Evolutionary conservation across 305 asterid species (phyloP).

Genomic region (Fraxinus albicans): DNA sequence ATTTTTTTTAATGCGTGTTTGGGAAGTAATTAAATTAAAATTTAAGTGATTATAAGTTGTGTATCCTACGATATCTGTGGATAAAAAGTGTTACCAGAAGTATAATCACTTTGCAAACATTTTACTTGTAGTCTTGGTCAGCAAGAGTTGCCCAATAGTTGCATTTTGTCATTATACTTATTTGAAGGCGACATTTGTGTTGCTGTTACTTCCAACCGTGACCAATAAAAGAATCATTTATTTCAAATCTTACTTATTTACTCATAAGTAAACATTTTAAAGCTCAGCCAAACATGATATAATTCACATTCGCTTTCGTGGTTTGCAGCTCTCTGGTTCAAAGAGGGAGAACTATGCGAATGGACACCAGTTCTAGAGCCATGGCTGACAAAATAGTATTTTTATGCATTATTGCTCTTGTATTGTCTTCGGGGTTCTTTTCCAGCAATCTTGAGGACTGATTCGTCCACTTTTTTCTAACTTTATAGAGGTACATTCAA

Average conservation of each 20-base stretch:
- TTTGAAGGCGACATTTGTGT: not conserved
- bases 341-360: slow-evolving; percentile 62
- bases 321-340: slow-evolving; percentile 80
- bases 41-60: not conserved
- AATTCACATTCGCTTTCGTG: not conserved
- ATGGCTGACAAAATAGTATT: slow-evolving; percentile 65
- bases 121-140: not conserved
- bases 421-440: slow-evolving; percentile 11
- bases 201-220: not conserved
- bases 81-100: not conserved
- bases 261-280: not conserved
- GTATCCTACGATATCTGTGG: not conserved
- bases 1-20: too few relatives aligned
- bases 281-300: not conserved
- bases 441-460: slow-evolving; percentile 8
- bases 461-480: slow-evolving; percentile 26
- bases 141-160: not conserved
- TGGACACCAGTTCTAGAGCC: slow-evolving; percentile 76
- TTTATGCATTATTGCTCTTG: not conserved
- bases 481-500: not conserved
- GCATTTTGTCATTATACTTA: not conserved
- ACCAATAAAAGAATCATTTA: not conserved
- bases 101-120: not conserved
- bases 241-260: not conserved
- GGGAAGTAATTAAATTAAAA: not conserved